Conservation (phyloP, 768 basidiomycete species). For the Naganishia friedmannii region DNA sequence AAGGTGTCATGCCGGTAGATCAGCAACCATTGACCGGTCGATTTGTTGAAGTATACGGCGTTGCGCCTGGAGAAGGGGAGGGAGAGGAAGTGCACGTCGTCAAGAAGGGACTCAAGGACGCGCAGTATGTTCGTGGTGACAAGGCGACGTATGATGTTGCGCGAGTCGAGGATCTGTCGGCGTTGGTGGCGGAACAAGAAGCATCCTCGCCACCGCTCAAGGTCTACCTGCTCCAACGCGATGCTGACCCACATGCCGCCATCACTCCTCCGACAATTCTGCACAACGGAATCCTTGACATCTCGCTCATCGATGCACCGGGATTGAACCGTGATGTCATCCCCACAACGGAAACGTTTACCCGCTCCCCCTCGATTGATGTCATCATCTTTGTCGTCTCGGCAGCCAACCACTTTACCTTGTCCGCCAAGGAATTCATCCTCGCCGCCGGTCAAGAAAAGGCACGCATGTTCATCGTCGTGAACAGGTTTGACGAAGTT, state of each 20-base stretch:
- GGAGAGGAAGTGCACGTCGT: slow-evolving; percentile 79
- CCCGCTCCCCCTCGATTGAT: slow-evolving; percentile 96
- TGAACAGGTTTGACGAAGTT: slow-evolving; percentile 96
- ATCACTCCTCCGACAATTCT: slow-evolving; percentile 77
- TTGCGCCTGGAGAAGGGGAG: slow-evolving; percentile 50
- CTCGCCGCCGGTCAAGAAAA: slow-evolving; percentile 91
- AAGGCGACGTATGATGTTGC: slow-evolving; percentile 72
- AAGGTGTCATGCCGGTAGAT: slow-evolving; percentile 82
- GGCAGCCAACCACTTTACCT: slow-evolving; percentile 96
- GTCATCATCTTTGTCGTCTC: slow-evolving; percentile 97
- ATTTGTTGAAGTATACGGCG: slow-evolving; percentile 94
- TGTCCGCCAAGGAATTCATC: slow-evolving; percentile 91
- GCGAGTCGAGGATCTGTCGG: slow-evolving; percentile 68
- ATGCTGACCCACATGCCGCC: neutral
- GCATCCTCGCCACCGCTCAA: slow-evolving; percentile 67
- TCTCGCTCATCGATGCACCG: slow-evolving; percentile 96
- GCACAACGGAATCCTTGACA: slow-evolving; percentile 92
- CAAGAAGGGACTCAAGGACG: slow-evolving; percentile 52
- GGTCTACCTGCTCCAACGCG: slow-evolving; percentile 66
- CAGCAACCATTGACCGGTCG: slow-evolving; percentile 97
- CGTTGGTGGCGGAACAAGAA: slow-evolving; percentile 73
- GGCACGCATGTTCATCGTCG: slow-evolving; percentile 95
- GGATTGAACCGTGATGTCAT: slow-evolving; percentile 92
- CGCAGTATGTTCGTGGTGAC: slow-evolving; percentile 65
- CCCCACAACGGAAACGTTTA: slow-evolving; percentile 91